Percentiles rank a stretch among this genome's conserved stretches.
These are phyloP conservation scores for Pseudozyma tsukubaensis DNA, from an alignment of 1,284 basidiomycete genomes.

Conservation along the genomic window DNA sequence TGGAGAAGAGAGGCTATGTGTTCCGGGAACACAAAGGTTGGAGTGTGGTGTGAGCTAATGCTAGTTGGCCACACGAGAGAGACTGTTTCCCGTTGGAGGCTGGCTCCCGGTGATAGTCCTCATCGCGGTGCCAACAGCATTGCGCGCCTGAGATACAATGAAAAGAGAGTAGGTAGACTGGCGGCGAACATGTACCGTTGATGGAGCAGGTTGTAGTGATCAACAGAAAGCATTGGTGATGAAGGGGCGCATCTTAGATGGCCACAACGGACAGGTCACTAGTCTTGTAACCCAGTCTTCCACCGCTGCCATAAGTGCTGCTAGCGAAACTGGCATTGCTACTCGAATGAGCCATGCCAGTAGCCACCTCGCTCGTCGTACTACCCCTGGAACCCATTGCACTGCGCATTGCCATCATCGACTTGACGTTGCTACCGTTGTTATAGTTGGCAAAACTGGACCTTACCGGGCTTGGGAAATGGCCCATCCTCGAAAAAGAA, in stretches of 20 bases:
- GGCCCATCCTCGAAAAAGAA: constrained; percentile 35
- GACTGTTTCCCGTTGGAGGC: constrained; percentile 27
- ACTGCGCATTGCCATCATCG: constrained; percentile 16
- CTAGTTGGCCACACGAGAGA: constrained; percentile 16
- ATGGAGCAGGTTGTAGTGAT: background rate
- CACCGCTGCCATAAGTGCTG: constrained; percentile 9
- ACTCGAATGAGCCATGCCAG: constrained; percentile 9
- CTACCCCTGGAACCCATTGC: constrained; percentile 15
- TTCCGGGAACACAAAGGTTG: background rate
- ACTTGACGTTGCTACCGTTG: too few relatives aligned
- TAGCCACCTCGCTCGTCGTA: constrained; percentile 6
- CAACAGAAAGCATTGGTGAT: background rate
- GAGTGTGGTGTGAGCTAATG: background rate
- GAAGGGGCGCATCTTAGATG: too few relatives aligned
- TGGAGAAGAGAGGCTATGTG: constrained; percentile 20
- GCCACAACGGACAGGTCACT: constrained; percentile 33
- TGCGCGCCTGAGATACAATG: background rate
- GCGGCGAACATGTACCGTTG: background rate
- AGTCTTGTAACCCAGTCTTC: constrained; percentile 41
- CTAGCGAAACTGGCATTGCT: constrained; percentile 33
- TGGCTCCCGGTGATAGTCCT: constrained; percentile 40
- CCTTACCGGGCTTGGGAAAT: constrained; percentile 34
- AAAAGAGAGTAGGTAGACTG: background rate
- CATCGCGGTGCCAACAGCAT: constrained; percentile 15
- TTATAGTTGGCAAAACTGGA: constrained; percentile 11